Percentiles rank a stretch among this genome's conserved stretches.
These are phyloP conservation scores for Daldinia concentrica DNA, from an alignment of 495 filamentous ascomycete species.

Conservation along the genomic window DNA sequence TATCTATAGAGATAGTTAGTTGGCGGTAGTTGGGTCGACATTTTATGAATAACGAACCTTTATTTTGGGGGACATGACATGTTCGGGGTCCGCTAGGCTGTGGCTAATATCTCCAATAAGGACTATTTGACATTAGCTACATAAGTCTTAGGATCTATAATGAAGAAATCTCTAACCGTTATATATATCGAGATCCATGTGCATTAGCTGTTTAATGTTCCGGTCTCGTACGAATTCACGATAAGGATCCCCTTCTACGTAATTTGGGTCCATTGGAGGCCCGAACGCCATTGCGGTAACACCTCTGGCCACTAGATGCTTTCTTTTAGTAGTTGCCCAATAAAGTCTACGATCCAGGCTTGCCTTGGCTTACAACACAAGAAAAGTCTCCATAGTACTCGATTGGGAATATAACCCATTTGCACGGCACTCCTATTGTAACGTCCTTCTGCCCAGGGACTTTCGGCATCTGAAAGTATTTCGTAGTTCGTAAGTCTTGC, in stretches of 20 bases:
- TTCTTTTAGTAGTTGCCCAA: not conserved
- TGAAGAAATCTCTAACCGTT: slow-evolving; percentile 3
- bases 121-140: slow-evolving; percentile 12
- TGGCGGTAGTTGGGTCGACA: not conserved
- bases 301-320: slow-evolving; percentile 6
- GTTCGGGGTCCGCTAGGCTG: not conserved
- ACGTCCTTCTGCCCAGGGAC: not conserved
- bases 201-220: not conserved
- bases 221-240: not conserved
- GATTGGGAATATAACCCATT: slow-evolving; percentile 13
- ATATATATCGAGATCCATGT: slow-evolving; percentile 22
- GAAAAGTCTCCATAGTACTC: slow-evolving; percentile 25
- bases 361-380: slow-evolving; percentile 16
- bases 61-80: not conserved
- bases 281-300: slow-evolving; percentile 18
- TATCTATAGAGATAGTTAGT: not conserved
- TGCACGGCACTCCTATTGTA: not conserved
- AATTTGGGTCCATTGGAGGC: not conserved
- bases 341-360: not conserved
- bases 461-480: not conserved
- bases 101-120: not conserved
- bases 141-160: no score
- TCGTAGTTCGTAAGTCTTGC: not conserved
- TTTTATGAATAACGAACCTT: not conserved
- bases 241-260: not conserved